Percentiles rank a stretch among this genome's conserved stretches.
Conservation (phyloP, 2,329 filamentous ascomycete species). For the Calonectria honghensis region DNA sequence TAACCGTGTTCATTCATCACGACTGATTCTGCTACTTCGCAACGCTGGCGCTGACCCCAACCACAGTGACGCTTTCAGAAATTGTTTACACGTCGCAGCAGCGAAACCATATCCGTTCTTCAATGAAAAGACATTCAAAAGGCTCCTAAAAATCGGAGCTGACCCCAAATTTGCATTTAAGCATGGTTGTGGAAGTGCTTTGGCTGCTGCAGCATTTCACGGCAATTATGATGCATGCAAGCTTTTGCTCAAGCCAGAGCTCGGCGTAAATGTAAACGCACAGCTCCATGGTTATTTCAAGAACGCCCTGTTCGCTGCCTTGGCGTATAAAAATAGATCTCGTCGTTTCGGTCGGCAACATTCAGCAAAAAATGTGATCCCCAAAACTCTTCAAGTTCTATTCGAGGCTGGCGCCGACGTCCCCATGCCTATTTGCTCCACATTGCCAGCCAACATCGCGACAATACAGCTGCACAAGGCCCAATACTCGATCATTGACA, state of each 20-base stretch:
- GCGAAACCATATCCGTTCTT: too few species aligned
- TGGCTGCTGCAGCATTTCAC: background rate
- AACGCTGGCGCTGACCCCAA: background rate
- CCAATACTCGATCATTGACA: too few species aligned
- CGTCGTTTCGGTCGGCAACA: too few species aligned
- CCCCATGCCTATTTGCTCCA: background rate
- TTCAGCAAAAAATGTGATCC: background rate
- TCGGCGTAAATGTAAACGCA: background rate
- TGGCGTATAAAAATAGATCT: too few species aligned
- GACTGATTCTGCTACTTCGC: too few species aligned
- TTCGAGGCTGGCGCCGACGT: background rate
- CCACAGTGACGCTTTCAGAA: background rate
- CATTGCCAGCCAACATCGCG: too few species aligned
- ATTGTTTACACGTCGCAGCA: background rate
- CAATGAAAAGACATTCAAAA: fast-evolving
- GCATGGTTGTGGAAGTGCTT: background rate
- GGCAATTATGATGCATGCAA: background rate
- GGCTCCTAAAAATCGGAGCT: background rate
- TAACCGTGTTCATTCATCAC: too few species aligned
- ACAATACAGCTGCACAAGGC: background rate
- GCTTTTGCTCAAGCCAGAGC: background rate
- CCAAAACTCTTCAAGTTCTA: background rate
- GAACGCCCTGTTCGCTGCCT: background rate
- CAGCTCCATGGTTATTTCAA: background rate
- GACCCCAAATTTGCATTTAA: background rate